These are phyloP conservation scores for Saturnispora hagleri DNA, from an alignment of 805 yeast genomes.

Conservation along the genomic window DNA sequence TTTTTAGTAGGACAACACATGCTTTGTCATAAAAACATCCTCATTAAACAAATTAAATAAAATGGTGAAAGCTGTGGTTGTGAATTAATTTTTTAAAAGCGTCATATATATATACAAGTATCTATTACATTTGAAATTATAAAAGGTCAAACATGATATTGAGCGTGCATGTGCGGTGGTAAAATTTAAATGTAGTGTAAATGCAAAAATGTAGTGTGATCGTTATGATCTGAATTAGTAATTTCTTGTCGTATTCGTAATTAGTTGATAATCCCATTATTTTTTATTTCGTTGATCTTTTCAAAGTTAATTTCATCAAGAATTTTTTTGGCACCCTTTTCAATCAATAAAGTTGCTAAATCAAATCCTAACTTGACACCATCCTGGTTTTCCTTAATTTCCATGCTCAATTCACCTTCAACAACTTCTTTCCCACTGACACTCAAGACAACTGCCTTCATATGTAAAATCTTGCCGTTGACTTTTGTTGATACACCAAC, in stretches of 20 bases:
- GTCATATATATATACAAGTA: neutral
- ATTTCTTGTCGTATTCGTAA: neutral
- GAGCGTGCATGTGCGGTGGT: neutral
- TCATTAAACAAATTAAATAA: too few relatives aligned
- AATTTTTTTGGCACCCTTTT: conserved; percentile 74
- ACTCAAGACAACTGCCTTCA: conserved; percentile 70
- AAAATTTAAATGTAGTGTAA: neutral
- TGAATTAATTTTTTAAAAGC: neutral
- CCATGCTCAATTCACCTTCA: conserved; percentile 38
- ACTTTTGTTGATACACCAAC: conserved; percentile 70
- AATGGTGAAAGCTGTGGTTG: neutral
- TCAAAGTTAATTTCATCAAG: conserved; percentile 72
- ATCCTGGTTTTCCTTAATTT: conserved; percentile 39
- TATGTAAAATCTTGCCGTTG: conserved; percentile 31
- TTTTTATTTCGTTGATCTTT: conserved; percentile 40
- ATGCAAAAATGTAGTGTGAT: neutral
- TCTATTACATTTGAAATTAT: neutral
- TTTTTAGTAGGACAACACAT: too few relatives aligned
- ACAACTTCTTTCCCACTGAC: conserved; percentile 74
- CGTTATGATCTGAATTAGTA: neutral
- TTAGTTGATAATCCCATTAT: conserved; percentile 23
- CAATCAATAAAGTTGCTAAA: conserved; percentile 58
- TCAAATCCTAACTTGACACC: conserved; percentile 62
- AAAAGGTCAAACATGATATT: neutral
- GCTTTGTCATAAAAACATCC: too few relatives aligned